phyloP scores from a whole-genome alignment of 2,329 filamentous ascomycete species.

The Colletotrichum costaricense region DNA sequence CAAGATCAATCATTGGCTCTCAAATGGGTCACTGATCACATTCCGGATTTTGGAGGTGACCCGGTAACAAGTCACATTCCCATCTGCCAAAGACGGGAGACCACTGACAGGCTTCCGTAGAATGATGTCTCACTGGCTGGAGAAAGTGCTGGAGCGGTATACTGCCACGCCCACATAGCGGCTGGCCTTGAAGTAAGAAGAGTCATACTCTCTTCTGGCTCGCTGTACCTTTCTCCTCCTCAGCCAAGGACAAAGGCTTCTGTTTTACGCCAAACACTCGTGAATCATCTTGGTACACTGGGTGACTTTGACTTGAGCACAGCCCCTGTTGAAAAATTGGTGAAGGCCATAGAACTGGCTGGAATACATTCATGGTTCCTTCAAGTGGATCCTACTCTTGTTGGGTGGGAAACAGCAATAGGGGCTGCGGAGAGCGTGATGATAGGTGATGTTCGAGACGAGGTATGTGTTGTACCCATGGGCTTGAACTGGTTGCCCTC shows the following conservation, averaged over 20 bases:
- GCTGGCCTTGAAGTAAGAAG: constrained; percentile 45
- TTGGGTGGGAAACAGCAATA: constrained; percentile 47
- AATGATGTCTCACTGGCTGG: constrained; percentile 55
- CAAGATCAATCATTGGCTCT: constrained; percentile 48
- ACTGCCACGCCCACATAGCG: constrained; percentile 54
- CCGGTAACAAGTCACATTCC: constrained; percentile 28
- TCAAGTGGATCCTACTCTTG: constrained; percentile 49
- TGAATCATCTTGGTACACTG: background rate
- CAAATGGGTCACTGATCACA: constrained; percentile 43
- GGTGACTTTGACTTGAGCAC: constrained; percentile 36
- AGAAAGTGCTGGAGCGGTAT: constrained; percentile 59
- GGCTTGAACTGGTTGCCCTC: background rate
- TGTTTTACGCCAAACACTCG: background rate
- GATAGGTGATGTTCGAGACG: constrained; percentile 56
- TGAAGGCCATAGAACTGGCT: constrained; percentile 48
- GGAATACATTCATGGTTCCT: constrained; percentile 55
- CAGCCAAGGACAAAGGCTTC: constrained; percentile 40
- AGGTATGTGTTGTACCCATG: constrained; percentile 42
- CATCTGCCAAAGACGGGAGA: too few relatives aligned
- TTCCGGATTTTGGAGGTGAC: constrained; percentile 43
- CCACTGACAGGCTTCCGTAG: background rate
- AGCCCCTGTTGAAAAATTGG: constrained; percentile 43
- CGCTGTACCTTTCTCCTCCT: constrained; percentile 55
- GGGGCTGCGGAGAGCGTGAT: constrained; percentile 50
- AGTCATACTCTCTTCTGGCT: constrained; percentile 53